phyloP scores from a whole-genome alignment of 2,329 filamentous ascomycete genomes.

The Diaporthe australafricana region DNA sequence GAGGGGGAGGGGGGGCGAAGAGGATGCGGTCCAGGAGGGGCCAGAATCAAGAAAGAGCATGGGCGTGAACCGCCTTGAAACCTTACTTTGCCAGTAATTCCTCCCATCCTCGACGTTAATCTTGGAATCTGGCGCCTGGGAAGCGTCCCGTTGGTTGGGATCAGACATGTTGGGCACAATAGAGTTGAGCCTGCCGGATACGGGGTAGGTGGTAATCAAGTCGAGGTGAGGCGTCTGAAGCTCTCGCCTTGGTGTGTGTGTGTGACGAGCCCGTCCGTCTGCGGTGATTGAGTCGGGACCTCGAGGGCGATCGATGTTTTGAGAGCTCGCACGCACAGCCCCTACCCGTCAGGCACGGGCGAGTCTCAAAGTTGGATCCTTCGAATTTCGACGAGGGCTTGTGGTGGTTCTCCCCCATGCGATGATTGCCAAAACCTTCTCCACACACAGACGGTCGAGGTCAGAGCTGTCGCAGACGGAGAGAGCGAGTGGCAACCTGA shows the following conservation, averaged over 20 bases:
- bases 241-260: too few species aligned
- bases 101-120: slow-evolving; percentile 51
- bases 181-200: background rate
- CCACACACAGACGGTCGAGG: slow-evolving; percentile 8
- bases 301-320: slow-evolving; percentile 16
- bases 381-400: background rate
- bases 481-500: slow-evolving; percentile 2
- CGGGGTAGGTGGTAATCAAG: background rate
- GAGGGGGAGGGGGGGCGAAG: background rate
- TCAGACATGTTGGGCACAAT: slow-evolving; percentile 26
- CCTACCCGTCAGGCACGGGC: slow-evolving; percentile 13
- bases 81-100: slow-evolving; percentile 58
- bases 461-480: slow-evolving; percentile 10
- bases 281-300: background rate
- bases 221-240: too few species aligned
- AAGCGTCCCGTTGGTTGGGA: slow-evolving; percentile 3
- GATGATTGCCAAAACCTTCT: slow-evolving; percentile 20
- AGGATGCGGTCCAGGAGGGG: background rate
- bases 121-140: slow-evolving; percentile 46
- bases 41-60: background rate
- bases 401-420: slow-evolving; percentile 8
- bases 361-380: slow-evolving; percentile 4
- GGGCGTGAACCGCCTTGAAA: background rate
- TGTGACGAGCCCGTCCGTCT: background rate
- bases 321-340: slow-evolving; percentile 18